Conservation (phyloP, 2,329 filamentous ascomycete genomes). For the Fusarium acutatum region DNA sequence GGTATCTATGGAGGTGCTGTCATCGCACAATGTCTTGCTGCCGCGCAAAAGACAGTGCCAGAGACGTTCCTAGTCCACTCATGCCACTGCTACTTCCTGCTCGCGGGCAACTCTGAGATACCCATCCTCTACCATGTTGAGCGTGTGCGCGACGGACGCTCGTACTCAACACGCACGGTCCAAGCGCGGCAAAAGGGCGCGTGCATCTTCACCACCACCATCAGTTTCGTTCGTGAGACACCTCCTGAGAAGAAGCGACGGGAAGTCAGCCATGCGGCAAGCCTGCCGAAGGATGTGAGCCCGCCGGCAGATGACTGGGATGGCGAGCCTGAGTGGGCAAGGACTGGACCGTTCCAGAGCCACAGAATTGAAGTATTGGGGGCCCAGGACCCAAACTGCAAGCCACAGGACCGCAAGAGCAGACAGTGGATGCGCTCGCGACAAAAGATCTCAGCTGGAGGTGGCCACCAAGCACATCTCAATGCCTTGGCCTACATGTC, state of each 20-base stretch:
- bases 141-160: constrained; percentile 87
- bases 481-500: constrained; percentile 92
- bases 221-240: constrained; percentile 81
- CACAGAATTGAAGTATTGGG: constrained; percentile 52
- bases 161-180: constrained; percentile 93
- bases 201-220: constrained; percentile 94
- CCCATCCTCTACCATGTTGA: constrained; percentile 97
- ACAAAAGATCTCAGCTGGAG: constrained; percentile 75
- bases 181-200: constrained; percentile 88
- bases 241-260: constrained; percentile 62
- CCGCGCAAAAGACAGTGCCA: constrained; percentile 88
- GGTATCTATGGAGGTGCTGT: constrained; percentile 94
- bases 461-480: constrained; percentile 82
- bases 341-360: constrained; percentile 59
- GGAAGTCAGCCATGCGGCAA: constrained; percentile 72
- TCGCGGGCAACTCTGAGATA: constrained; percentile 84
- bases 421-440: constrained; percentile 79
- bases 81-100: constrained; percentile 99
- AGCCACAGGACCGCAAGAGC: constrained; percentile 73
- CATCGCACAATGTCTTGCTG: constrained; percentile 89
- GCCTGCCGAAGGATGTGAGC: constrained; percentile 60
- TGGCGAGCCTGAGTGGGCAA: constrained; percentile 59
- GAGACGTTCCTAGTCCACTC: constrained; percentile 85
- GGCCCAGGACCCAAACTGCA: constrained; percentile 50
- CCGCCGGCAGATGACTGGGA: constrained; percentile 51